Evolutionary conservation across 228 moss, liverwort and hornwort species (phyloP), one percentile per base, ranked within the genome.

Genomic region (Sphagnum fallax): DNA sequence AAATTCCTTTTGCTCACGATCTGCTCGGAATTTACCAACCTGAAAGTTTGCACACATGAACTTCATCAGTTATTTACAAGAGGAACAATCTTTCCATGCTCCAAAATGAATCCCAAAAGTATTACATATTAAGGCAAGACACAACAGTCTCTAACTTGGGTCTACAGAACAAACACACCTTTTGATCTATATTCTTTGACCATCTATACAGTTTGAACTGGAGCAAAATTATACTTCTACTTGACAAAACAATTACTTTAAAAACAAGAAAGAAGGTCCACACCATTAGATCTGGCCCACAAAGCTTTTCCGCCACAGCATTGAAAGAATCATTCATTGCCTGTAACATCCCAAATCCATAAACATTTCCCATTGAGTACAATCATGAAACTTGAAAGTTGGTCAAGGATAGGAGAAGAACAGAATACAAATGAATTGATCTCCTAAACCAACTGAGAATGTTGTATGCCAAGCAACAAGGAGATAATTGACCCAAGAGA

Each of bases 21-120:
- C 97, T 49, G 97, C 97, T 64, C 84, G 81, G 67, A 97, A 97
- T 79, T 97, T 97, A 50, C 81, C 97, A 60, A 97, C 93, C 97
- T 97, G 87, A 68, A 61, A 48, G 6, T 5, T 65, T 7, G 47
- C 10, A 16, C 49, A 49, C 7, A 16, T 48, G 65, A 16, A 10
- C 47, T 4, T 4, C 15, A 10, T 4, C 18, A n/a, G 6, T 16
- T 10, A 47, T 47, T 65, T 6, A 16, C n/a, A 16, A 61, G 60
- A 32, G 32, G 32, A 32, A 32, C 32, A 32, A 32, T 32, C 32
- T 32, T 32, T 32, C 32, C 32, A 32, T 32, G 32, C 32, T 2
- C 32, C 32, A 32, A 32, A 32, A 32, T 32, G 32, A 32, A 32
- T 32, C 32, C 32, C 32, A 32, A 32, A 32, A 32, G 32, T 32